Evolutionary conservation across 2,329 filamentous ascomycete species (phyloP).

Genomic region (Pseudonectria foliicola): DNA sequence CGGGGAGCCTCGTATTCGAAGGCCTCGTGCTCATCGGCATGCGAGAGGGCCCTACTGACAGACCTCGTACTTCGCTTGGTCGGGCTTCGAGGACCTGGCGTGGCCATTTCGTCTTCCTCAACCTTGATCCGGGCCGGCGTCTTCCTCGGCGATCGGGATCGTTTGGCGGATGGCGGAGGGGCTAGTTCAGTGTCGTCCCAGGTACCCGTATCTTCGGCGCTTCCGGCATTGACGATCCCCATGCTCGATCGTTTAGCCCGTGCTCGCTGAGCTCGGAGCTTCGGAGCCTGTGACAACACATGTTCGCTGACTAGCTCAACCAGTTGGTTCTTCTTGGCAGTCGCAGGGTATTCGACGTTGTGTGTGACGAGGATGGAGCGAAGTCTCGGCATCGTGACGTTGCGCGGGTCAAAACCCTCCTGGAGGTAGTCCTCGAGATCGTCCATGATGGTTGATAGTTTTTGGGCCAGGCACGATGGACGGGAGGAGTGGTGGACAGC

Average conservation of each 20-base stretch:
- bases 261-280: slow-evolving; percentile 66
- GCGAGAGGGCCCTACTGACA: slow-evolving; percentile 46
- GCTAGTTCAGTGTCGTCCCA: slow-evolving; percentile 53
- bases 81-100: slow-evolving; percentile 36
- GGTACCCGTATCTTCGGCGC: slow-evolving; percentile 57
- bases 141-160: slow-evolving; percentile 51
- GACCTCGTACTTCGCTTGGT: slow-evolving; percentile 49
- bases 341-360: slow-evolving; percentile 76
- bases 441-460: slow-evolving; percentile 47
- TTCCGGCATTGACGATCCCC: slow-evolving; percentile 67
- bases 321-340: slow-evolving; percentile 85
- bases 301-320: slow-evolving; percentile 76
- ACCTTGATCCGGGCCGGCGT: slow-evolving; percentile 44
- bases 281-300: slow-evolving; percentile 69
- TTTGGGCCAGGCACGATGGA: too few relatives aligned
- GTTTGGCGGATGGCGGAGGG: slow-evolving; percentile 42
- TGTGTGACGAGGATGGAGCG: slow-evolving; percentile 88
- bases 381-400: slow-evolving; percentile 78
- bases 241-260: slow-evolving; percentile 78
- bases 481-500: too few relatives aligned
- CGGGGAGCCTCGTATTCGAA: slow-evolving; percentile 28
- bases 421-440: slow-evolving; percentile 79
- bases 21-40: slow-evolving; percentile 41
- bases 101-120: slow-evolving; percentile 39
- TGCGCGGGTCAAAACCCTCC: slow-evolving; percentile 75